Evolutionary conservation across 768 basidiomycete species (phyloP), one percentile per base, ranked within the genome.

Genomic region (Psilocybe cyanescens): DNA sequence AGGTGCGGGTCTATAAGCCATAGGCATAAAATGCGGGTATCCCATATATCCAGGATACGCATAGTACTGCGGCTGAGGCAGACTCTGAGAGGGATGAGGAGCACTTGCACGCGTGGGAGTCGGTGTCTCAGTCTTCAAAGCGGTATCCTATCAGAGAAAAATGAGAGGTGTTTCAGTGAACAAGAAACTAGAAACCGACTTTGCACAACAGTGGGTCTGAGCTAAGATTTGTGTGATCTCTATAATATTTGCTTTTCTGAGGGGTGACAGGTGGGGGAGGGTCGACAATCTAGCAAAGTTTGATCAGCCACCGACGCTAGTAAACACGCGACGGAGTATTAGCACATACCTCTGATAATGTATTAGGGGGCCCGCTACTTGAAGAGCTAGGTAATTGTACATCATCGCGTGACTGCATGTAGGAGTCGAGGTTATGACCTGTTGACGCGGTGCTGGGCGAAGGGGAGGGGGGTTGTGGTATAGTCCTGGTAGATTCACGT

Each of bases 211-310:
- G 70, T 31, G 70, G 62, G 57, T 65, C 62, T 45, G 72, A 66
- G 61, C 68, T 72, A 14, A 77, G 63, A 63, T 75, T 75, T 17
- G 82, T 79, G 57, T 83, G 82, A 37, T 83, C 82, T 71, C 87
- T 81, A 68, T 89, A 88, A 69, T 89, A 86, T 68, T 78, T 88
- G 70, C 71, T 80, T 63, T 81, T 83, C 66, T 83, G 82, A n/a
- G 87, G 86, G 3, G 87, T 88, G 19, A 85, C 71, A 17, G 85
- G 83, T 7, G 75, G 73, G 58, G 68, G 68, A 33, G 68, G 69
- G 37, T 69, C 55, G 33, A 49, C 53, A 50, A 68, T 65, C 63
- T 71, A 62, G 31, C 16, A 63, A 58, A 45, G 37, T 46, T 29
- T 46, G 31, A 30, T 31, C 47, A 64, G 66, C 51, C 68, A 58